phyloP scores from a whole-genome alignment of 495 filamentous ascomycete species.

The Trichocladium antarcticum region DNA sequence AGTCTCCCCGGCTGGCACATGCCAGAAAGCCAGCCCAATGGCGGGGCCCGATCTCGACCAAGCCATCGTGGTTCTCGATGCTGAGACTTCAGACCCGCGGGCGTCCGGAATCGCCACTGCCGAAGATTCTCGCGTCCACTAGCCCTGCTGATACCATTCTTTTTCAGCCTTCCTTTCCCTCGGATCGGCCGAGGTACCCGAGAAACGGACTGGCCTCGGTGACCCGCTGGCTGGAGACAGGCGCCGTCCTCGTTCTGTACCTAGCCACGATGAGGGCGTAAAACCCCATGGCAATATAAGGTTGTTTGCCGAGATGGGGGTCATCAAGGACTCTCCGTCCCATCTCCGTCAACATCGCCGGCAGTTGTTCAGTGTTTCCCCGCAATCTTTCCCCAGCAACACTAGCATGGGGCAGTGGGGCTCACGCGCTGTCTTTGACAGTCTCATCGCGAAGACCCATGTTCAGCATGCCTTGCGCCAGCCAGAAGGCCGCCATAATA shows the following conservation, averaged over 20 bases:
- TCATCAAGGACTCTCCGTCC: background rate
- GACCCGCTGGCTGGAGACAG: background rate
- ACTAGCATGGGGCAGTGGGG: slow-evolving; percentile 14
- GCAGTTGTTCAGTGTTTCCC: background rate
- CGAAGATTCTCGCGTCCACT: background rate
- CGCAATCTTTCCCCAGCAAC: background rate
- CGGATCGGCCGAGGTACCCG: background rate
- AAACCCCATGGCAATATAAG: background rate
- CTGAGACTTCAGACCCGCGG: background rate
- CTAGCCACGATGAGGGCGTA: background rate
- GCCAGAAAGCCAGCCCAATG: background rate
- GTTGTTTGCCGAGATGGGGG: background rate
- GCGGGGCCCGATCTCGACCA: background rate
- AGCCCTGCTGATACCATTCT: background rate
- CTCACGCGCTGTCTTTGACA: slow-evolving; percentile 18
- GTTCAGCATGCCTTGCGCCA: slow-evolving; percentile 23
- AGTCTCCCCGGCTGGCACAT: background rate
- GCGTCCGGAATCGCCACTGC: background rate
- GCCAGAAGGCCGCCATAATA: slow-evolving; percentile 17
- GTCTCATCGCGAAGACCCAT: slow-evolving; percentile 22
- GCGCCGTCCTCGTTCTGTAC: background rate
- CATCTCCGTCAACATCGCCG: background rate
- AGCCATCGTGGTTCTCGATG: background rate
- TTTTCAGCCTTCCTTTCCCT: background rate
- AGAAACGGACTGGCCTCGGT: background rate